Base-by-base conservation (phyloP, 176 grass and related monocot genomes). In the Oryza coarctata region DNA sequence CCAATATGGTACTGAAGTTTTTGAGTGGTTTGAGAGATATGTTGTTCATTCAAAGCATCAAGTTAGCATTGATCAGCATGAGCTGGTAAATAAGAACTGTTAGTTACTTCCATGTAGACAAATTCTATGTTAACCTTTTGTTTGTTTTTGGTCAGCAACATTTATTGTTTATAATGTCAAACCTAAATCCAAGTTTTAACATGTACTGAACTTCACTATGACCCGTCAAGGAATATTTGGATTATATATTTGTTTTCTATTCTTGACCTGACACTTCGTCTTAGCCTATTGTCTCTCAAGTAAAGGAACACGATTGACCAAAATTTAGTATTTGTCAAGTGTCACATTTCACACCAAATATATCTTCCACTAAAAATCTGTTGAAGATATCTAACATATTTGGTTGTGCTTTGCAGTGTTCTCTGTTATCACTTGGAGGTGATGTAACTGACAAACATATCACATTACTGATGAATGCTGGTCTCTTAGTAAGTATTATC, bases 1-100 rank as follows among this genome's bases (percentile, higher is more conserved):
- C 62, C 45, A 84, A 86, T 77, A 73, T 85, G 82, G 77, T 74
- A 66, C 40, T 83, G 81, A 93, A 77, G 86, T 97, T 35, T 93
- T 97, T 83, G 84, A 89, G 22, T 97, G 94, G 91, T 97, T 97
- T 84, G 88, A 93, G 81, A 84, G 38, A 89, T 83, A 91, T 87
- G 94, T 97, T 81, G 49, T 93, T 41, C 45, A 57, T 71, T 85
- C 78, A 0, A 97, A 97, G 83, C 76, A 82, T 45, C 88, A 93
- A 89, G 94, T 91, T 86, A 89, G 81, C 83, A 93, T 97, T 79
- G 47, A 84, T 83, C 91, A 97, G 84, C 26, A 52, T 61, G 88
- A 97, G 49, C 75, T 97, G 89, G 91, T 93, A 86, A 40, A 14
- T 40, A 44, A 34, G 41, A 62, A 40, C 30, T 74, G 13, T 28